phyloP scores from a whole-genome alignment of 1,284 basidiomycete species.

The Pseudomicrostroma phylloplanum region DNA sequence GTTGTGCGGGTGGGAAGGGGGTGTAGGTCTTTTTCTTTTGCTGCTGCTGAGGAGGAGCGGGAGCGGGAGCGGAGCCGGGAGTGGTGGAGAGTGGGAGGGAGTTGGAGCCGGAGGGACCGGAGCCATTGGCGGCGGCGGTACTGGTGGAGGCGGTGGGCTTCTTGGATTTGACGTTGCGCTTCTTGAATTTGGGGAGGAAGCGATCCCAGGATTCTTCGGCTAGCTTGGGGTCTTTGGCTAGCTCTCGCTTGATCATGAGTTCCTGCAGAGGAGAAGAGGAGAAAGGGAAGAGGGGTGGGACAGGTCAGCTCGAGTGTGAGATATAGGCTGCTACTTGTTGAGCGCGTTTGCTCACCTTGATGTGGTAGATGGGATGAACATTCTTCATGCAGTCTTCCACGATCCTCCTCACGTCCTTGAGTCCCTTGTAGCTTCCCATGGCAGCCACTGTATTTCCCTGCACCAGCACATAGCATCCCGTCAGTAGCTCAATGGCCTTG shows the following conservation, averaged over 20 bases:
- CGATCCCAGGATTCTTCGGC: constrained; percentile 93
- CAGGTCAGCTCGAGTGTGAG: too few species aligned
- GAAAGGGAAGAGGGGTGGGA: too few species aligned
- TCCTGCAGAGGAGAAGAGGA: constrained; percentile 63
- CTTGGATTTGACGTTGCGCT: constrained; percentile 74
- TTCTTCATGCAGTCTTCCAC: constrained; percentile 99
- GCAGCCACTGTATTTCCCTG: constrained; percentile 97
- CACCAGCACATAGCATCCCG: constrained; percentile 93
- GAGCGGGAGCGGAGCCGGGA: constrained; percentile 50
- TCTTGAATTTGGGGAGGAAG: constrained; percentile 94
- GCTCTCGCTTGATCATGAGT: constrained; percentile 95
- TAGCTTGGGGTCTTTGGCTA: constrained; percentile 95
- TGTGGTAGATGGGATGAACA: constrained; percentile 97
- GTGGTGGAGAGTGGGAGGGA: constrained; percentile 2
- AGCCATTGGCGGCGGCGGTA: constrained; percentile 14
- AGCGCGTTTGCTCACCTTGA: constrained; percentile 62
- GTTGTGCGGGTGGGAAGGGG: constrained; percentile 92
- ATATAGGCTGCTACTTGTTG: too few species aligned
- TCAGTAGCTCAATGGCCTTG: constrained; percentile 97
- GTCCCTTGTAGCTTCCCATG: constrained; percentile 89
- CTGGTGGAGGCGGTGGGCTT: constrained; percentile 16
- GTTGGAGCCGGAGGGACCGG: constrained; percentile 16
- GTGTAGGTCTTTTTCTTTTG: constrained; percentile 89
- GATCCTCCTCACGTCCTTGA: constrained; percentile 92
- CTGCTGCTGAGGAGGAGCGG: constrained; percentile 41